Conservation (phyloP, 768 basidiomycete genomes). For the Infundibulicybe gibba region DNA sequence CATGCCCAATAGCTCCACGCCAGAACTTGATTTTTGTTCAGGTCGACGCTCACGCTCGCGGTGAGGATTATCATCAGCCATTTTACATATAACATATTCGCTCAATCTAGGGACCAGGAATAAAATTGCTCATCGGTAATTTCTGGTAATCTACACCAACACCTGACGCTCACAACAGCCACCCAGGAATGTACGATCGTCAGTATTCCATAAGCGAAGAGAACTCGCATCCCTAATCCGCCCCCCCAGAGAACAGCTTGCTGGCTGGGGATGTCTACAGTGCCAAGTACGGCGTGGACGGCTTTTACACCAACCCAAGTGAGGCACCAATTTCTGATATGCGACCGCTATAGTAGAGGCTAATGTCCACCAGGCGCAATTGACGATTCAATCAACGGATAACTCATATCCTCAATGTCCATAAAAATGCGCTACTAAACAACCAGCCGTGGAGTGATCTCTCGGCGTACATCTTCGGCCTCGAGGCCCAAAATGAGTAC, state of each 20-base stretch:
- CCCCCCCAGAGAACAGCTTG: conserved; percentile 27
- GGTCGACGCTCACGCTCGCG: conserved; percentile 27
- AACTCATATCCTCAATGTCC: conserved; percentile 28
- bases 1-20: too few relatives aligned
- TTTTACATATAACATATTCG: background rate
- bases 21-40: conserved; percentile 1
- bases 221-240: conserved; percentile 6
- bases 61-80: conserved; percentile 15
- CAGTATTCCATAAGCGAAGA: background rate
- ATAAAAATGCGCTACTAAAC: conserved; percentile 28
- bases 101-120: conserved; percentile 4
- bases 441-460: conserved; percentile 33
- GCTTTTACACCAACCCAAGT: conserved; percentile 27
- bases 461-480: conserved; percentile 30
- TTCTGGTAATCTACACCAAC: background rate
- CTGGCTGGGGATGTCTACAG: conserved; percentile 29
- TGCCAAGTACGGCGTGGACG: conserved; percentile 22
- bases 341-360: too few relatives aligned
- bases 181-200: conserved; percentile 16
- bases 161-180: background rate
- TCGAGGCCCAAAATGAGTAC: conserved; percentile 33
- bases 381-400: conserved; percentile 30
- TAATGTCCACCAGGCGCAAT: conserved; percentile 15
- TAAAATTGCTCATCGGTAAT: conserved; percentile 17
- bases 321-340: background rate